Percentiles rank a stretch among this genome's conserved stretches.
Evolutionary conservation across 2,329 filamentous ascomycete species (phyloP).

Genomic region (Pseudogymnoascus sp.): DNA sequence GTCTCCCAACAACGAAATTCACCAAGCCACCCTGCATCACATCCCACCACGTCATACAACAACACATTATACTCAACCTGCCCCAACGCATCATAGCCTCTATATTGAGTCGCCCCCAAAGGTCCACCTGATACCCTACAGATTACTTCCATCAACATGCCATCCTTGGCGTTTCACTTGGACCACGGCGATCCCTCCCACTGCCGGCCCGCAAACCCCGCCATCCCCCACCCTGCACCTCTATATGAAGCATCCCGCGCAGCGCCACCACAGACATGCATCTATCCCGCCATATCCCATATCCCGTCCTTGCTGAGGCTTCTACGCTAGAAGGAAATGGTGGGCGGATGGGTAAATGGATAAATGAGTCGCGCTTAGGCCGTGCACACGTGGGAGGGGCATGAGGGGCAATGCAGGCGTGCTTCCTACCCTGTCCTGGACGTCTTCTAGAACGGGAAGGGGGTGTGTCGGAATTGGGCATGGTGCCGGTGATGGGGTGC

Average conservation of each 20-base stretch:
- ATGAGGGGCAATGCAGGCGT: constrained; percentile 1
- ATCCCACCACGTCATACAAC: not conserved
- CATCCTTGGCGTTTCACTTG: constrained; percentile 6
- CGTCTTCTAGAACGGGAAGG: constrained; percentile 1
- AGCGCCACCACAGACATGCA: not conserved
- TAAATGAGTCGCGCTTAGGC: constrained; percentile 1
- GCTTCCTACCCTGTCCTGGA: not conserved
- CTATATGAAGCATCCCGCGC: not conserved
- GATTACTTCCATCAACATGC: not conserved
- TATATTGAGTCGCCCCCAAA: constrained; percentile 1
- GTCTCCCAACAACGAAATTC: not conserved
- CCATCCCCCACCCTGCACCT: not conserved
- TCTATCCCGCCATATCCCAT: not conserved
- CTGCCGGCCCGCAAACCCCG: not conserved
- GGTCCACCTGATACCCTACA: constrained; percentile 3
- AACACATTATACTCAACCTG: not conserved
- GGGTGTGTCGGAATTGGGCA: not conserved
- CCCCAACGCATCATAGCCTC: not conserved
- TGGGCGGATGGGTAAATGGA: constrained; percentile 2
- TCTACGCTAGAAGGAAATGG: not conserved
- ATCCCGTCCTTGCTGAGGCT: not conserved
- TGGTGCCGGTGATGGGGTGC: not conserved
- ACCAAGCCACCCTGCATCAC: not conserved
- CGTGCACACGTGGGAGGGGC: not conserved
- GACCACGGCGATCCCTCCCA: not conserved